phyloP scores from a whole-genome alignment of 2,329 filamentous ascomycete species.

The Lasiodiplodia sp. region DNA sequence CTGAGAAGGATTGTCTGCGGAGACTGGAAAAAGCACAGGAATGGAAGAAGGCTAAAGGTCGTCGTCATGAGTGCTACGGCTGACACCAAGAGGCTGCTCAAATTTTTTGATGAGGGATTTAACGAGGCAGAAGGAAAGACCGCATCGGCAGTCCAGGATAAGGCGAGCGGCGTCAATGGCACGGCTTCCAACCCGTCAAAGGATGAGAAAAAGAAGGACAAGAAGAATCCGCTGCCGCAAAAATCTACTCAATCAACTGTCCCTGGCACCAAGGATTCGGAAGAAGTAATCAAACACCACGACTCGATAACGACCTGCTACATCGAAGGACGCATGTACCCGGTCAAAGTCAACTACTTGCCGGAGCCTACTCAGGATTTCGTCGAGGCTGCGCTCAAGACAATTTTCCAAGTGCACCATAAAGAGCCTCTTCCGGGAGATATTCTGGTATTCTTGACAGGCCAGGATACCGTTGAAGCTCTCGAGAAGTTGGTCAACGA shows the following conservation, averaged over 20 bases:
- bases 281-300: slow-evolving; percentile 8
- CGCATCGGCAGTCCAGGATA: no score
- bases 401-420: slow-evolving; percentile 84
- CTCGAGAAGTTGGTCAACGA: slow-evolving; percentile 83
- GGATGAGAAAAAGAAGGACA: slow-evolving; percentile 30
- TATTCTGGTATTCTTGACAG: slow-evolving; percentile 88
- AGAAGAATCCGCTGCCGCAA: slow-evolving; percentile 29
- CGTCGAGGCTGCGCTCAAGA: slow-evolving; percentile 79
- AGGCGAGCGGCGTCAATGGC: no score
- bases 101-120: slow-evolving; percentile 69
- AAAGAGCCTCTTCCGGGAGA: slow-evolving; percentile 93
- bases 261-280: not conserved
- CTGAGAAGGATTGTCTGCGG: slow-evolving; percentile 76
- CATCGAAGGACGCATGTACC: slow-evolving; percentile 87
- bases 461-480: slow-evolving; percentile 89
- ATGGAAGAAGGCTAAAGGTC: slow-evolving; percentile 77
- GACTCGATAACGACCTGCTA: slow-evolving; percentile 62
- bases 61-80: slow-evolving; percentile 97
- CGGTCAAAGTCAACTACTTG: slow-evolving; percentile 80
- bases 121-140: slow-evolving; percentile 5
- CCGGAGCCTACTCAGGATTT: slow-evolving; percentile 79
- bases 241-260: not conserved
- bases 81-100: slow-evolving; percentile 78
- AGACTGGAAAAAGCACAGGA: slow-evolving; percentile 66
- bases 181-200: no score